Base-by-base conservation (phyloP, 257 asterid species). In the Solanum clarkiae region DNA sequence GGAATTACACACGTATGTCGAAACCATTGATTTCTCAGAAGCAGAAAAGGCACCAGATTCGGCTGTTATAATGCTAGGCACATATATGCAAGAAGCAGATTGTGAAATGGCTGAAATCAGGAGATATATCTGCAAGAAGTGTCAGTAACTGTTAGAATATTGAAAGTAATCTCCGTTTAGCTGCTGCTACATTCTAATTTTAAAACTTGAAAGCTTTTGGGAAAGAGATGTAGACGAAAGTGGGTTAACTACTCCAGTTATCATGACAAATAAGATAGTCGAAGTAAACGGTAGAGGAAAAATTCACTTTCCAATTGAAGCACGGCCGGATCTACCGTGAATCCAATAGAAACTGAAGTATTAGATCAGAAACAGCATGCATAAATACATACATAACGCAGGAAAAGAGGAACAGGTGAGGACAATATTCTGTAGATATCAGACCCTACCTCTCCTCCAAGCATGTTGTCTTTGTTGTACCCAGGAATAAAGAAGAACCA, bases 401-500 rank as follows among this genome's bases (percentile, higher is more conserved):
- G 89, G 81, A 96, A 96, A 47, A 94, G 92, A 85, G 89, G 91
- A 87, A 94, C 88, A 84, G 86, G 89, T 53, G 96, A 91, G 22
- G 97, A 92, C 88, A 96, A 86, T 85, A 93, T 92, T 84, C 88
- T 93, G 85, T 90, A 90, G 86, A 88, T 87, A 86, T 90, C 93
- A 84, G 88, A 88, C 82, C 87, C 91, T 85, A 86, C 65, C 60
- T 87, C 93, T 83, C 80, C 90, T 74, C 60, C 88, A 84, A 55
- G 86, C 81, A 81, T 74, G 87, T 55, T 55, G 84, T 86, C 82
- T 51, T 86, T 84, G 60, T 85, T 86, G 80, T 89, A 92, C 84
- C 99, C 98, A 63, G 98, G 98, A 88, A 96, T 92, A 86, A 96
- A 94, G 87, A 88, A 88, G 92, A 96, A 94, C 99, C 99, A 96